Base-by-base conservation (phyloP, 2,329 filamentous ascomycete species). In the Fusarium nygamai region DNA sequence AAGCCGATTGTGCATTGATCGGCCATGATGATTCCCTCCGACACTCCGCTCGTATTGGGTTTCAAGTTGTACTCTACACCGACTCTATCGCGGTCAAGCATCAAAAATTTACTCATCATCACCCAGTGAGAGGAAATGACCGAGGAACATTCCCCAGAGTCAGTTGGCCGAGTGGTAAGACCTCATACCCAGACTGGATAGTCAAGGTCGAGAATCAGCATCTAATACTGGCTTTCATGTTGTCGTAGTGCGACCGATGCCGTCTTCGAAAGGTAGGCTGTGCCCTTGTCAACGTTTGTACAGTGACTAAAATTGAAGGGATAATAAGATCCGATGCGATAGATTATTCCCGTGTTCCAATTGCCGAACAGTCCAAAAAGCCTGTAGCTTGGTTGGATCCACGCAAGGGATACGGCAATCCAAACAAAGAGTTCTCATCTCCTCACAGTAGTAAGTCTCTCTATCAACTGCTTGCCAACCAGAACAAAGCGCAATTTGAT, bases 381-480 rank as follows among this genome's bases (percentile, higher is more conserved):
- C 51, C 3, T 56, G 51, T 22, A 56, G 51, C 24, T 31, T 29
- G 1, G 34, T 19, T 5, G 51, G 51, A 14, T 19, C 51, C 0
- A 10, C 51, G 5, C 51, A n/a, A 5, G 51, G 51, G 6, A 56
- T 56, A 5, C 51, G 51, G 4, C 51, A 31, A 10, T 31, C 51
- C 0, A 56, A 56, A 31, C 51, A 31, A 39, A 56, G 51, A 41
- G 51, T 41, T 5, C 27, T 31, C 10, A 56, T 56, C 1, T 56
- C 51, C 20, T 56, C 51, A 9, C 51, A 56, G 12, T 56, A 56
- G 51, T 56, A 41, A 4, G 36, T 19, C 6, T 34, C 3, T 10
- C 17, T 1, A 14, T 16, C n/a, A 24, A 6, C 16, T 19, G 4
- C 9, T 0, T 41, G 0, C 8, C 0, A 14, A 14, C 13, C 8